Evolutionary conservation across 192 early-diverging fungal genomes (phyloP).

Genomic region (Jimgerdemannia lactiflua): DNA sequence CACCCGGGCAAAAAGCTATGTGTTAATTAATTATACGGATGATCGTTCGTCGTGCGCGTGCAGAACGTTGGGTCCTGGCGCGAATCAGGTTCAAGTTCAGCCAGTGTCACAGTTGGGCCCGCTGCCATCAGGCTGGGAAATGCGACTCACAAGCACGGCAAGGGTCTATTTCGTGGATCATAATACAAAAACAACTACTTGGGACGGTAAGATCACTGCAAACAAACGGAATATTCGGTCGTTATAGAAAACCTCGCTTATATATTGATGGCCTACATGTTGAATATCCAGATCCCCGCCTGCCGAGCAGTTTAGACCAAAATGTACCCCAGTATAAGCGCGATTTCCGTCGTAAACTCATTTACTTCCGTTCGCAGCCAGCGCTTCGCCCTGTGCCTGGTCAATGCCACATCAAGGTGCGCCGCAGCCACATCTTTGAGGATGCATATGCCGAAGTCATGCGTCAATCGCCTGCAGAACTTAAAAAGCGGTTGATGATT

Average conservation of each 20-base stretch:
- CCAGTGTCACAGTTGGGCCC: constrained; percentile 74
- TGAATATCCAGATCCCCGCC: constrained; percentile 51
- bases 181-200: constrained; percentile 96
- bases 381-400: constrained; percentile 82
- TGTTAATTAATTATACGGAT: neutral
- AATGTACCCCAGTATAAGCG: constrained; percentile 97
- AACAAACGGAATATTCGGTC: neutral
- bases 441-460: constrained; percentile 93
- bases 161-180: constrained; percentile 98
- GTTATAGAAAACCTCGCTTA: neutral
- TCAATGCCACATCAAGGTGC: constrained; percentile 88
- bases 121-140: constrained; percentile 95
- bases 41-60: neutral
- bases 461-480: constrained; percentile 80
- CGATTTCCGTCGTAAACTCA: constrained; percentile 93
- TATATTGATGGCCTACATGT: neutral
- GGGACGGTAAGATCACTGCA: constrained; percentile 67
- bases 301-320: constrained; percentile 76
- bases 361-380: constrained; percentile 92
- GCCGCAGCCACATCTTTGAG: constrained; percentile 86
- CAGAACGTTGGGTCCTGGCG: constrained; percentile 31
- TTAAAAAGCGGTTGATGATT: constrained; percentile 95
- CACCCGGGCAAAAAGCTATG: neutral
- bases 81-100: constrained; percentile 60
- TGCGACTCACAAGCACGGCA: constrained; percentile 91